These are phyloP conservation scores for Byssochlamys sp. DNA, from an alignment of 2,329 filamentous ascomycete genomes.

Conservation along the genomic window DNA sequence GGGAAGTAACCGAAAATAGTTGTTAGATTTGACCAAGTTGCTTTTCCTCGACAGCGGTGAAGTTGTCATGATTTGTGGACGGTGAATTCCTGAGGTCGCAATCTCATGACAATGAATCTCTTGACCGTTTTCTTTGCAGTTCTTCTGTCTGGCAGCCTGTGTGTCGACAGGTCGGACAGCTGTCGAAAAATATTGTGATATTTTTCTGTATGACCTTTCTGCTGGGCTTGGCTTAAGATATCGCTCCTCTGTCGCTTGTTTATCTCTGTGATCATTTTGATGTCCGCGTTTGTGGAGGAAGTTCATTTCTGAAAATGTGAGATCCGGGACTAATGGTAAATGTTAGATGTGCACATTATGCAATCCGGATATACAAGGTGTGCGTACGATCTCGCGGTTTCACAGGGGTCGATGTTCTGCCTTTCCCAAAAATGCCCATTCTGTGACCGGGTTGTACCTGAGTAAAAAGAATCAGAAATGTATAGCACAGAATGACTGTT, in stretches of 20 bases:
- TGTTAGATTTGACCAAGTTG: neutral
- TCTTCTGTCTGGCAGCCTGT: neutral
- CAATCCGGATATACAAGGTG: too few species aligned
- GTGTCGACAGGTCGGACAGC: neutral
- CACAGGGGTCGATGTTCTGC: slow-evolving; percentile 24
- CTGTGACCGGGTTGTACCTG: slow-evolving; percentile 16
- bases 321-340: slow-evolving; percentile 7
- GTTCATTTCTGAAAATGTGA: slow-evolving; percentile 15
- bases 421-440: slow-evolving; percentile 28
- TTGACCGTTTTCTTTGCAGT: neutral
- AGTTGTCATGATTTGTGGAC: neutral
- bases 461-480: neutral
- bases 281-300: slow-evolving; percentile 10
- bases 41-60: neutral
- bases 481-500: neutral
- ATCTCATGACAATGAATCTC: neutral
- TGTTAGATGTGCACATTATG: neutral
- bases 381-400: slow-evolving; percentile 7
- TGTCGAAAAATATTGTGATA: neutral
- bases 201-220: neutral
- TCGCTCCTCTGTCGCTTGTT: neutral
- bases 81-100: neutral
- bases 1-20: neutral
- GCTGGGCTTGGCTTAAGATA: neutral
- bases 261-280: neutral